Percentiles rank a stretch among this genome's conserved stretches.
Evolutionary conservation across 352 stramenopile species (phyloP).

Genomic region (Blastocystis sp.): DNA sequence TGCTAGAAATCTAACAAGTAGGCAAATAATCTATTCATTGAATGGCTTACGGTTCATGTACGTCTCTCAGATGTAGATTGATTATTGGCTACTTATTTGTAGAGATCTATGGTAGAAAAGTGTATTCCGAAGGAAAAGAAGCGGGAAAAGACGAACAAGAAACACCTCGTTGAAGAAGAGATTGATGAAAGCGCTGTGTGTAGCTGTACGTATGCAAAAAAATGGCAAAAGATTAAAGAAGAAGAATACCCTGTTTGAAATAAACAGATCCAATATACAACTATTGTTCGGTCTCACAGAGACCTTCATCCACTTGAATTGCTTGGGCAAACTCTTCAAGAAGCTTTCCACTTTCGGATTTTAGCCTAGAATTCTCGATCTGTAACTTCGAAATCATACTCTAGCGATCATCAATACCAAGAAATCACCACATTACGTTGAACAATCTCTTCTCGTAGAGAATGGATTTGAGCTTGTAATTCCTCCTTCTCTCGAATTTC

Average conservation of each 20-base stretch:
- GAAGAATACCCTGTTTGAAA: neutral
- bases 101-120: neutral
- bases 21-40: conserved; percentile 15
- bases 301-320: conserved; percentile 39
- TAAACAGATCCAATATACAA: neutral
- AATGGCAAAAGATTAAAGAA: neutral
- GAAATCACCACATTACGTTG: neutral
- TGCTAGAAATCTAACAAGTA: neutral
- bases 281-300: neutral
- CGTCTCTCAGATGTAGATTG: neutral
- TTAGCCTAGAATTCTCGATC: conserved; percentile 32
- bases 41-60: conserved; percentile 57
- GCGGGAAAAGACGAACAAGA: neutral
- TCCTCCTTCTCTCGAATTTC: neutral
- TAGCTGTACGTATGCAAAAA: neutral
- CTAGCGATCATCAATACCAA: neutral
- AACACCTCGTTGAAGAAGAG: neutral
- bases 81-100: neutral
- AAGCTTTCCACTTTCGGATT: neutral
- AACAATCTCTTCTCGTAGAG: conserved; percentile 2
- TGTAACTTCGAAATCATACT: conserved; percentile 33
- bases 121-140: neutral
- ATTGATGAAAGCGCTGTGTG: neutral
- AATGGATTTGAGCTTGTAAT: neutral
- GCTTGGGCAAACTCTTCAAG: conserved; percentile 26